Percentiles rank a stretch among this genome's conserved stretches.
These are phyloP conservation scores for Aspergillus hortae DNA, from an alignment of 2,329 filamentous ascomycete genomes.

Conservation along the genomic window DNA sequence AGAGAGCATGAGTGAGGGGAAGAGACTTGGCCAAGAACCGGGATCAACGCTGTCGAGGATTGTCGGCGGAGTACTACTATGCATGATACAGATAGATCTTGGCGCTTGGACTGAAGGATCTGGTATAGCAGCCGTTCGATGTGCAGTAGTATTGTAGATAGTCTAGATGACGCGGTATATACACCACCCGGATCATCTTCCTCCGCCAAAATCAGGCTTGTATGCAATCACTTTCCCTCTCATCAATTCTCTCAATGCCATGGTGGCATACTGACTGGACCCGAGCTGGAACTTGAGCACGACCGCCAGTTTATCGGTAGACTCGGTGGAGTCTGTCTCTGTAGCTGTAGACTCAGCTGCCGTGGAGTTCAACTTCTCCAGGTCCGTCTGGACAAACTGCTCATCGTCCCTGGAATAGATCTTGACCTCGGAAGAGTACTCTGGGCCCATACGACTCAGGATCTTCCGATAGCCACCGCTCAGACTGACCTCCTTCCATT, in stretches of 20 bases:
- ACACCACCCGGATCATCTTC: conserved; percentile 13
- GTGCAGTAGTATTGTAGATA: not conserved
- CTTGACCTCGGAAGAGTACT: conserved; percentile 65
- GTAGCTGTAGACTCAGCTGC: conserved; percentile 17
- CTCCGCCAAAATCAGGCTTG: conserved; percentile 59
- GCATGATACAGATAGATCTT: too few species aligned
- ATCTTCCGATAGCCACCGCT: conserved; percentile 86
- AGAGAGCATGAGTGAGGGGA: not conserved
- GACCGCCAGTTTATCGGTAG: conserved; percentile 58
- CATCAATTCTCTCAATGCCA: conserved; percentile 76
- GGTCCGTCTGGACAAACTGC: conserved; percentile 85
- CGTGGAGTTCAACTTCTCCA: conserved; percentile 61
- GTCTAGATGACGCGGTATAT: not conserved
- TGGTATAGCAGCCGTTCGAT: not conserved
- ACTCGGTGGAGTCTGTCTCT: conserved; percentile 9
- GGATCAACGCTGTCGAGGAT: not conserved
- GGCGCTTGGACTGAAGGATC: too few species aligned
- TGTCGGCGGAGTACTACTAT: too few species aligned
- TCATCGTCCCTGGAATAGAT: conserved; percentile 64
- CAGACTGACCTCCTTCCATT: conserved; percentile 82
- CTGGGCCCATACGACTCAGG: conserved; percentile 64
- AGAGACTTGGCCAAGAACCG: not conserved
- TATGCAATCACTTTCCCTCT: conserved; percentile 61
- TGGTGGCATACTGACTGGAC: conserved; percentile 79
- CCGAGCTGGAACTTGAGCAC: conserved; percentile 72